These are phyloP conservation scores for Colletotrichum camelliae DNA, from an alignment of 2,329 filamentous ascomycete species.

Conservation along the genomic window DNA sequence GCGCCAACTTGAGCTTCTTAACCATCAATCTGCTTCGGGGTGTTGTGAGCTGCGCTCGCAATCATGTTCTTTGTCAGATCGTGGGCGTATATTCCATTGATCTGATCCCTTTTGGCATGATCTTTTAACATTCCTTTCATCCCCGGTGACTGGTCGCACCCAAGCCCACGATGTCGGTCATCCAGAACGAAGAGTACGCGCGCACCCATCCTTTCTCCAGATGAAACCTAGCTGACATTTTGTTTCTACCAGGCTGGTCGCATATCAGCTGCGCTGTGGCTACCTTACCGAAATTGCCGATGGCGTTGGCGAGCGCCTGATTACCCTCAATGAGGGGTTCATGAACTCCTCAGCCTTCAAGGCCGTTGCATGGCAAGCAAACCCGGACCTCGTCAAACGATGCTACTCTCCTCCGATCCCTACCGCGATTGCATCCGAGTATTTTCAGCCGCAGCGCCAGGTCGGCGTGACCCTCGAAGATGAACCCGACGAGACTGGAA, in stretches of 20 bases:
- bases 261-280: conserved; percentile 81
- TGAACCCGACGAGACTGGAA: conserved; percentile 74
- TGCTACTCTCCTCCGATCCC: conserved; percentile 88
- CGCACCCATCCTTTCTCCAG: background rate
- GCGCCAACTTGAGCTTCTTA: background rate
- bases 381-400: conserved; percentile 77
- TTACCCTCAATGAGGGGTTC: conserved; percentile 80
- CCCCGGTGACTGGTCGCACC: conserved; percentile 6
- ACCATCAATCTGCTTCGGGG: background rate
- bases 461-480: conserved; percentile 70
- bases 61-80: conserved; percentile 12
- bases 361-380: conserved; percentile 79
- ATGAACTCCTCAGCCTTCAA: conserved; percentile 84
- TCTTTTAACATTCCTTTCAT: conserved; percentile 2
- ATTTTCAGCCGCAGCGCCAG: conserved; percentile 76
- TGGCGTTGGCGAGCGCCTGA: conserved; percentile 83
- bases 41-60: conserved; percentile 17
- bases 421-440: conserved; percentile 81
- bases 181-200: conserved; percentile 49
- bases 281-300: conserved; percentile 83
- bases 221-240: background rate
- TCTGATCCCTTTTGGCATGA: conserved; percentile 3
- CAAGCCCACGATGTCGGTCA: conserved; percentile 43
- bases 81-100: background rate
- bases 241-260: conserved; percentile 66